These are phyloP conservation scores for Melastoma candidum DNA, from an alignment of 441 rosid species.

Conservation along the genomic window DNA sequence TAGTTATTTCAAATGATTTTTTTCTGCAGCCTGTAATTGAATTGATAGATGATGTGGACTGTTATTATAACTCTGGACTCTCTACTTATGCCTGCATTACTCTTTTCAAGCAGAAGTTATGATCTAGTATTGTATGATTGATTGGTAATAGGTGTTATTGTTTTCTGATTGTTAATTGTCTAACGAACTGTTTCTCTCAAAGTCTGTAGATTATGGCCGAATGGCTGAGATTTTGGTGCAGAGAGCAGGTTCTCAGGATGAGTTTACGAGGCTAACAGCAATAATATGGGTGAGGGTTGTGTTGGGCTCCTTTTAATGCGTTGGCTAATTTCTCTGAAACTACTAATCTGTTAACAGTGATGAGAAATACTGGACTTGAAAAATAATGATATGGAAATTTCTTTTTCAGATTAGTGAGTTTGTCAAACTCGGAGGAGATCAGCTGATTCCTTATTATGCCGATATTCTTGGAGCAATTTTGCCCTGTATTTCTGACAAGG, in stretches of 20 bases:
- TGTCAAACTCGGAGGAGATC: constrained; percentile 99
- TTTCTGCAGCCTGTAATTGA: no score
- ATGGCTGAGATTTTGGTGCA: constrained; percentile 99
- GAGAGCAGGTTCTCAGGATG: constrained; percentile 93
- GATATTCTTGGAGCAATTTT: constrained; percentile 96
- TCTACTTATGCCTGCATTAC: no score
- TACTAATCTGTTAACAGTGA: background rate
- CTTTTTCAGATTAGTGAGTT: constrained; percentile 86
- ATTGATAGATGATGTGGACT: no score
- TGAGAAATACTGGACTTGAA: background rate
- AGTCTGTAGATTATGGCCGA: constrained; percentile 99
- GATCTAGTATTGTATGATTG: no score
- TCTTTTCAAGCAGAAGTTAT: no score
- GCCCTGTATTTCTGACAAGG: constrained; percentile 98
- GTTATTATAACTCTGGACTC: no score
- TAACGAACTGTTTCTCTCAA: constrained; percentile 83
- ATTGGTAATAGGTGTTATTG: no score
- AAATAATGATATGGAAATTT: background rate
- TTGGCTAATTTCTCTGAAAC: background rate
- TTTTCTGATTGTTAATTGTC: constrained; percentile 32
- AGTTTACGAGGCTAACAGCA: constrained; percentile 95
- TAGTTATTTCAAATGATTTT: no score
- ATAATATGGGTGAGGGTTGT: constrained; percentile 74
- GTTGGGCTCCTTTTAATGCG: constrained; percentile 7
- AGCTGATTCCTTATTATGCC: constrained; percentile 92